These are phyloP conservation scores for Bipolaris victoriae DNA, from an alignment of 2,329 filamentous ascomycete genomes.

Conservation along the genomic window DNA sequence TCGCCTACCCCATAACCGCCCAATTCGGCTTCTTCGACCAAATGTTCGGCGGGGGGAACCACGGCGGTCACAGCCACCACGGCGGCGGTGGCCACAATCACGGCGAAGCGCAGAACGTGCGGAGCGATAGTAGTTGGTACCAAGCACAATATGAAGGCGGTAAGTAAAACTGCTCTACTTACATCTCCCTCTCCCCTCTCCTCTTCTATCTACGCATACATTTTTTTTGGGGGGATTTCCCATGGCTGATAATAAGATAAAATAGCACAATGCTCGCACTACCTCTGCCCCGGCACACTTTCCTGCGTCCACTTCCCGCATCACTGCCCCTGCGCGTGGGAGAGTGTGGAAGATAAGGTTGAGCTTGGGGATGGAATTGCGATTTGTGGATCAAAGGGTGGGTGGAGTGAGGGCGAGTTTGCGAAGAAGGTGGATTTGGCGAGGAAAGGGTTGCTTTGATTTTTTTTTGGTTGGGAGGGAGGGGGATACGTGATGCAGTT, in stretches of 20 bases:
- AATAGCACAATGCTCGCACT: slow-evolving; percentile 81
- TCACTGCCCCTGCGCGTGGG: slow-evolving; percentile 91
- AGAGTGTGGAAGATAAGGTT: slow-evolving; percentile 67
- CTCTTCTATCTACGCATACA: not conserved
- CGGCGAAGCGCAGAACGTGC: slow-evolving; percentile 71
- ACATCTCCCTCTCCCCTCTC: not conserved
- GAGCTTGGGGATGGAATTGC: slow-evolving; percentile 75
- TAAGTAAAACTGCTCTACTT: slow-evolving; percentile 39
- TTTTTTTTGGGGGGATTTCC: too few relatives aligned
- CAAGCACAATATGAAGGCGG: slow-evolving; percentile 71
- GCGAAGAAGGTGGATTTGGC: slow-evolving; percentile 79
- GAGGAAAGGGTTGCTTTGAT: slow-evolving; percentile 74
- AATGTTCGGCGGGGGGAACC: slow-evolving; percentile 79
- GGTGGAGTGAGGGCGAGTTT: slow-evolving; percentile 74
- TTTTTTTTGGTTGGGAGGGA: not conserved
- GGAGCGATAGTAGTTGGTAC: slow-evolving; percentile 84
- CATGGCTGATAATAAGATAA: too few relatives aligned
- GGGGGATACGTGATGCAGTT: too few relatives aligned
- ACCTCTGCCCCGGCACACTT: slow-evolving; percentile 91
- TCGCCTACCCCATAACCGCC: slow-evolving; percentile 69
- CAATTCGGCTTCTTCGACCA: slow-evolving; percentile 99
- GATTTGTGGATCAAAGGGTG: slow-evolving; percentile 76
- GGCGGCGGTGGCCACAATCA: slow-evolving; percentile 59
- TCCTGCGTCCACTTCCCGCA: slow-evolving; percentile 96
- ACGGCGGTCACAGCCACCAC: slow-evolving; percentile 61